Evolutionary conservation across 2,329 filamentous ascomycete genomes (phyloP).

Genomic region (Geosmithia morbida): DNA sequence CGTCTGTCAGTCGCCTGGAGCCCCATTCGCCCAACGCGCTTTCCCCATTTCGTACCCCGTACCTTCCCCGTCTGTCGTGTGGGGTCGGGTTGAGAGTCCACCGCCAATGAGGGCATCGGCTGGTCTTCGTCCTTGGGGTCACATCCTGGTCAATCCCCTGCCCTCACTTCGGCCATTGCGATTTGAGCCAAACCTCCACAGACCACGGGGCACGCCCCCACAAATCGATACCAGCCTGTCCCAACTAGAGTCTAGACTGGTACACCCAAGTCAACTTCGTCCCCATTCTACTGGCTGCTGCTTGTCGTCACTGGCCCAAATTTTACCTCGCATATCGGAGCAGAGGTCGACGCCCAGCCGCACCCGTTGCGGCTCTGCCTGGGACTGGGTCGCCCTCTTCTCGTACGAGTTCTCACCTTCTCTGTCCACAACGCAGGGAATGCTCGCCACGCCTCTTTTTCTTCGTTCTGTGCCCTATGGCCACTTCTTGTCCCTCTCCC

Average conservation of each 20-base stretch:
- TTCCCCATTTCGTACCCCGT: neutral
- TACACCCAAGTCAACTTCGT: no score
- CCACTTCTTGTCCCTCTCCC: neutral
- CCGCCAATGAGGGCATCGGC: neutral
- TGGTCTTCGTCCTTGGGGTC: neutral
- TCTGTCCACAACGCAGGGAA: neutral
- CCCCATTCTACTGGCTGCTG: no score
- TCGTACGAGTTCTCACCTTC: neutral
- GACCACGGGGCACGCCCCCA: neutral
- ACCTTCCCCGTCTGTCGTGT: neutral
- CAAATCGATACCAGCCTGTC: neutral
- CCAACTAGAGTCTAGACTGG: neutral
- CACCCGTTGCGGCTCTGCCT: neutral
- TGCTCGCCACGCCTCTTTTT: neutral
- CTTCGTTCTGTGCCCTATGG: neutral
- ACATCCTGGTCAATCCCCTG: neutral
- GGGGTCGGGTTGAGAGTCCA: neutral
- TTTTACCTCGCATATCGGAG: no score
- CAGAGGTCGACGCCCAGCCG: neutral
- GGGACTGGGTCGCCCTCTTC: neutral
- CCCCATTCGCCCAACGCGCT: neutral
- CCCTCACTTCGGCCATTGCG: neutral
- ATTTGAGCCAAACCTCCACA: neutral
- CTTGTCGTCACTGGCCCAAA: no score
- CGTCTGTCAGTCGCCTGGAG: no score